A percentile compares a stretch with the other conserved stretches of the same genome.
phyloP scores from a whole-genome alignment of 768 basidiomycete species.

The Naganishia antarctica region DNA sequence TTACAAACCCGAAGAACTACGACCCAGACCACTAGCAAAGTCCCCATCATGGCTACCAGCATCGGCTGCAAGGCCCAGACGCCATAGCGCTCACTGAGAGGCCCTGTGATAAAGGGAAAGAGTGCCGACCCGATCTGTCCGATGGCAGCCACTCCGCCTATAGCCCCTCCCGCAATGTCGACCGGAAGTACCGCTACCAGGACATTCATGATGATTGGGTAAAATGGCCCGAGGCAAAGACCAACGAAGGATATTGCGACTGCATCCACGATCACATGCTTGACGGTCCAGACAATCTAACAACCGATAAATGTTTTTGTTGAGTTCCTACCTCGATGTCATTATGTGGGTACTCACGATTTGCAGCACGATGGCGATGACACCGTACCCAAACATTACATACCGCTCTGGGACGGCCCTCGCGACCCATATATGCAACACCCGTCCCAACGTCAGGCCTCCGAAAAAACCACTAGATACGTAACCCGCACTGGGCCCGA shows the following conservation, averaged over 20 bases:
- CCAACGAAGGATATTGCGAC: slow-evolving; percentile 64
- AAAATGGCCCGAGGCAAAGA: slow-evolving; percentile 67
- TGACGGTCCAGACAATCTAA: slow-evolving; percentile 62
- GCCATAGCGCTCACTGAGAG: slow-evolving; percentile 21
- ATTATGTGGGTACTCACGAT: slow-evolving; percentile 5
- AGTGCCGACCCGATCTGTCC: slow-evolving; percentile 49
- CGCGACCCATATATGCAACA: slow-evolving; percentile 57
- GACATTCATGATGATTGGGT: slow-evolving; percentile 64
- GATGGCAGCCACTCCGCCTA: slow-evolving; percentile 42
- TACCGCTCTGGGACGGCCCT: slow-evolving; percentile 19
- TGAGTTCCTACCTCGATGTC: background rate
- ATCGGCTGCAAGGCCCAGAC: slow-evolving; percentile 25
- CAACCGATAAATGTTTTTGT: slow-evolving; percentile 2
- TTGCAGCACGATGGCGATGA: slow-evolving; percentile 36
- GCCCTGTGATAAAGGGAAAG: slow-evolving; percentile 45
- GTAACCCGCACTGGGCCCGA: slow-evolving; percentile 41
- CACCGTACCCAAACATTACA: slow-evolving; percentile 49
- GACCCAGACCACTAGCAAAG: slow-evolving; percentile 6
- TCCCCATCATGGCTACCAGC: slow-evolving; percentile 19
- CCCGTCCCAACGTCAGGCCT: slow-evolving; percentile 56
- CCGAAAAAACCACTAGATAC: slow-evolving; percentile 49
- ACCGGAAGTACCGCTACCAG: slow-evolving; percentile 64
- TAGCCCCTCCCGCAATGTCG: slow-evolving; percentile 61
- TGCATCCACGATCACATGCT: slow-evolving; percentile 61
- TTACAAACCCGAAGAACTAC: slow-evolving; percentile 22